Evolutionary conservation across 768 basidiomycete species (phyloP).

Genomic region (Psilocybe azurescens): DNA sequence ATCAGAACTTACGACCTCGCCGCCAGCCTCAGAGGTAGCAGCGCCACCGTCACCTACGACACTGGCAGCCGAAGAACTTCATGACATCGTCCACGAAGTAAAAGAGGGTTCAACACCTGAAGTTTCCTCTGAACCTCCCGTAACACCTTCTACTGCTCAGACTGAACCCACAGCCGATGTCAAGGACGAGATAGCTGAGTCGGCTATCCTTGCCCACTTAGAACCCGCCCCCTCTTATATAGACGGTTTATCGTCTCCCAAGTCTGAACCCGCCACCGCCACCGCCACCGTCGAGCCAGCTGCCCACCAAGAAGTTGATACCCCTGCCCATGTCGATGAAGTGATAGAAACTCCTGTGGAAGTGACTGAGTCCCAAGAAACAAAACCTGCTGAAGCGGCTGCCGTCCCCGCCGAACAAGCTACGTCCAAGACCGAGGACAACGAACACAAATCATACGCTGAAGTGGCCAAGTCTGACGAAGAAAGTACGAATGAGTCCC

Average conservation of each 20-base stretch:
- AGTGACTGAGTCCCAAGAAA: too few relatives aligned
- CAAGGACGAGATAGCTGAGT: neutral
- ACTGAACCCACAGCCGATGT: neutral
- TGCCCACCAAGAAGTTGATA: neutral
- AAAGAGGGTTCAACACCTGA: neutral
- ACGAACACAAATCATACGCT: too few relatives aligned
- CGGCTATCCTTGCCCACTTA: neutral
- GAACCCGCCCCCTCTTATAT: neutral
- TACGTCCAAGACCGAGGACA: too few relatives aligned
- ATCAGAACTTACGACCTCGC: neutral
- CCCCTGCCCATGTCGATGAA: neutral
- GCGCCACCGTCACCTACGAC: neutral
- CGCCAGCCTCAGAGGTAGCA: neutral
- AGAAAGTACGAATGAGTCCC: neutral
- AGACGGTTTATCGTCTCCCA: neutral
- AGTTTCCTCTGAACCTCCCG: neutral
- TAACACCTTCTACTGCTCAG: neutral
- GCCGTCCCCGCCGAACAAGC: too few relatives aligned
- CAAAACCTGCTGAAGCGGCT: too few relatives aligned
- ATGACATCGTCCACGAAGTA: neutral
- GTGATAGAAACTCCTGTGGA: neutral
- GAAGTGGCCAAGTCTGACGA: neutral
- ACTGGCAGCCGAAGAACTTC: neutral
- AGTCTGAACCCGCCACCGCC: neutral
- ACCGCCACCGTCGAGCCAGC: neutral